Base-by-base conservation (phyloP, 495 filamentous ascomycete genomes). In the Viridothelium virens region DNA sequence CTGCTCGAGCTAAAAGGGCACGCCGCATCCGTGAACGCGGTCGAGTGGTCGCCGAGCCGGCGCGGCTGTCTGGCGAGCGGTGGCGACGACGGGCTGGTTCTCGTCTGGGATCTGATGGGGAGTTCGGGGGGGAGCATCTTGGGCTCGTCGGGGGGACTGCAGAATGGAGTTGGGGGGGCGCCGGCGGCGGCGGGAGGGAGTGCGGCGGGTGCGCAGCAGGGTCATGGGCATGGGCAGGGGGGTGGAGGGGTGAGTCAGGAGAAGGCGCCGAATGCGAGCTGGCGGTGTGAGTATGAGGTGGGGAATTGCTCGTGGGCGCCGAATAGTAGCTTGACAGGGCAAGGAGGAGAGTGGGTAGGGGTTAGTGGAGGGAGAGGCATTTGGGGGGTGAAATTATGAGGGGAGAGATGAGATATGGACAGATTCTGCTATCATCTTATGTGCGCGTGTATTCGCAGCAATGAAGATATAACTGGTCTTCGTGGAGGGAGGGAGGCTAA, bases 201-300 rank as follows among this genome's bases (percentile, higher is more conserved):
- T 5, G 48, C 11, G 18, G 48, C 10, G n/a, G 62, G 63, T 6
- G 3, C 68, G 61, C 68, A 71, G 38, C 41, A 5, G 9, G 61
- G 16, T 37, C 50, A 18, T 48, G 65, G n/a, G 25, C 36, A 1
- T 11, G 61, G 65, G 16, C 16, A 16, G 41, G 33, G 33, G 38
- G 76, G 73, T 11, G 79, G 77, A 67, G 78, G 14, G 77, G 78
- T 1, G 77, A 63, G 68, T 12, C 63, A 70, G 11, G 71, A 69
- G 67, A 76, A 74, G 63, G 88, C 84, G 12, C 93, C 93, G 0
- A 84, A 90, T 3, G 90, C 90, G 4, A 87, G 83, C 66, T 99
- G 95, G 95, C 85, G 89, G 72, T 97, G 94, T 71, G 94, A 97
- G 66, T 96, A 96, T 70, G 94, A 99, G 78, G 89, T 99, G 34